Percentiles rank a stretch among this genome's conserved stretches.
phyloP scores from a whole-genome alignment of 2,329 filamentous ascomycete genomes.

The Colletotrichum gloeosporioides region DNA sequence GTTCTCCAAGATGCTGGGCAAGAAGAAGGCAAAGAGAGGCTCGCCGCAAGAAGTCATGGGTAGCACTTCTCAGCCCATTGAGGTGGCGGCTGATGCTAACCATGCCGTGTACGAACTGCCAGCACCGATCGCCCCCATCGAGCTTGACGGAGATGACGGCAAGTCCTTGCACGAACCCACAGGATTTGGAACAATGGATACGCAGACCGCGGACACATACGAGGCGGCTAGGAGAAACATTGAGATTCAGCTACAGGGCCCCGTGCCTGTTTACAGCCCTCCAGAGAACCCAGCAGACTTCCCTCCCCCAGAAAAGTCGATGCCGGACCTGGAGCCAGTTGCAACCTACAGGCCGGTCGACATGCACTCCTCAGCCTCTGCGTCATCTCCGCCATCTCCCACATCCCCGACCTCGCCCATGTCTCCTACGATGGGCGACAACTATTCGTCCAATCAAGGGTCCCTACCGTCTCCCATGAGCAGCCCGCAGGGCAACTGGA shows the following conservation, averaged over 20 bases:
- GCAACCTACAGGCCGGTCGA: constrained; percentile 39
- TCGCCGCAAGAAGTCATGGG: constrained; percentile 28
- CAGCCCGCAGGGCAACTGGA: constrained; percentile 51
- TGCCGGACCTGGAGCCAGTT: constrained; percentile 36
- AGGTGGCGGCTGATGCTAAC: constrained; percentile 46
- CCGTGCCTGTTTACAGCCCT: constrained; percentile 55
- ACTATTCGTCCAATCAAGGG: constrained; percentile 42
- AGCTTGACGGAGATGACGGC: constrained; percentile 50
- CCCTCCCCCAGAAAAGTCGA: constrained; percentile 33
- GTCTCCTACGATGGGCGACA: constrained; percentile 31
- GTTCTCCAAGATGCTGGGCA: constrained; percentile 48
- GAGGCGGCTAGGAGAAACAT: constrained; percentile 57
- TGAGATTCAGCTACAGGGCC: constrained; percentile 55
- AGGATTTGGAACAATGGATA: constrained; percentile 45
- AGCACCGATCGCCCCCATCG: constrained; percentile 49
- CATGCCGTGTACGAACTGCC: constrained; percentile 60
- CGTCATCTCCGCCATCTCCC: constrained; percentile 31
- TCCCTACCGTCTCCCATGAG: constrained; percentile 55
- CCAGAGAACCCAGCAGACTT: constrained; percentile 34
- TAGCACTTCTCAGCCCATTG: constrained; percentile 38
- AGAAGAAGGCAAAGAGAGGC: constrained; percentile 34
- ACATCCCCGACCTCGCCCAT: constrained; percentile 26
- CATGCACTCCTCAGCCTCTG: constrained; percentile 31
- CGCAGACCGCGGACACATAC: constrained; percentile 50
- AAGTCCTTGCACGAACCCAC: constrained; percentile 42